Conservation (phyloP, 306 rosid species). For the Vigna unguiculata region DNA sequence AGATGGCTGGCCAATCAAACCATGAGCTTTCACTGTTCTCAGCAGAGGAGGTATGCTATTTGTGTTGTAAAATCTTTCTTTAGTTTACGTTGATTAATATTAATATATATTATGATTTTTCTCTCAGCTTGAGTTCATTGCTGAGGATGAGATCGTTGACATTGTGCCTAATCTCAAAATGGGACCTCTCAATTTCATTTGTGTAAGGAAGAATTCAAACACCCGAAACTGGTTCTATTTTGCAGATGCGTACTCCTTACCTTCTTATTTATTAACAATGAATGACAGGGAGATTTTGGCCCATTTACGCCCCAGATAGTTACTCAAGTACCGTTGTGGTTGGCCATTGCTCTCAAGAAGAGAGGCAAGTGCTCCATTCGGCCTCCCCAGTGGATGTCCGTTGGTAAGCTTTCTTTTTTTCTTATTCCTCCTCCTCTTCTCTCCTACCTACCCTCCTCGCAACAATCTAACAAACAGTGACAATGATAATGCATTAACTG, state of each 20-base stretch:
- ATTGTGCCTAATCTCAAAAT: slow-evolving; percentile 87
- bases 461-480: not conserved
- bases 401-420: slow-evolving; percentile 62
- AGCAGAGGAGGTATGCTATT: slow-evolving; percentile 52
- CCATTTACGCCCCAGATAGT: slow-evolving; percentile 85
- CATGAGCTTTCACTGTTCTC: slow-evolving; percentile 54
- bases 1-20: slow-evolving; percentile 58
- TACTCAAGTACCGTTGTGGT: slow-evolving; percentile 84
- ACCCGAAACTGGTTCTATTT: slow-evolving; percentile 1
- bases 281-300: slow-evolving; percentile 89
- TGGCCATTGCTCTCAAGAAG: slow-evolving; percentile 86
- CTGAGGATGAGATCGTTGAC: slow-evolving; percentile 79
- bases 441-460: not conserved
- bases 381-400: slow-evolving; percentile 83
- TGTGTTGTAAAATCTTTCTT: not conserved
- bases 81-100: not conserved
- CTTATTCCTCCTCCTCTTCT: not conserved
- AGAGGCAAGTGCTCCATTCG: slow-evolving; percentile 84
- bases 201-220: slow-evolving; percentile 53
- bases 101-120: slow-evolving; percentile 21
- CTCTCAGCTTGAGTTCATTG: slow-evolving; percentile 81
- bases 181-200: slow-evolving; percentile 78
- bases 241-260: not conserved
- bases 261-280: slow-evolving; percentile 31
- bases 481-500: not conserved